phyloP scores from a whole-genome alignment of 2,329 filamentous ascomycete genomes.

The Paecilomyces dactylethromorphus region DNA sequence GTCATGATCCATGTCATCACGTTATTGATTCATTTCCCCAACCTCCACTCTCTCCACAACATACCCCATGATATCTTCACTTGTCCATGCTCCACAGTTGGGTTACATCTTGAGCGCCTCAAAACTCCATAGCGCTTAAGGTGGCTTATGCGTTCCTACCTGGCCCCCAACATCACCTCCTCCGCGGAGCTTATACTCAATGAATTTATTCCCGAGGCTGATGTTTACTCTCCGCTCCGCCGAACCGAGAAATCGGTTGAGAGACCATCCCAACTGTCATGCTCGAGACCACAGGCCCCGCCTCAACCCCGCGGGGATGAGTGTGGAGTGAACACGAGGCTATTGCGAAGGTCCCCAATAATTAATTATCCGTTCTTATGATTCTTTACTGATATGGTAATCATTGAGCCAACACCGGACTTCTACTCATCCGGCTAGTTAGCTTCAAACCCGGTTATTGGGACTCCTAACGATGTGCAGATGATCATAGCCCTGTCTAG shows the following conservation, averaged over 20 bases:
- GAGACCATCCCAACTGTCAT: no score
- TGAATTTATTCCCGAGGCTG: not conserved
- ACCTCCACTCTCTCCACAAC: not conserved
- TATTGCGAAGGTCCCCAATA: not conserved
- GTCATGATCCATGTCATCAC: not conserved
- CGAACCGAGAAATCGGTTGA: conserved; percentile 6
- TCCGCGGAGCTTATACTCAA: not conserved
- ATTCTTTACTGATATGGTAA: not conserved
- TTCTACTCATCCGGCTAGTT: not conserved
- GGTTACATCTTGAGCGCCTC: not conserved
- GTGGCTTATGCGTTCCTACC: not conserved
- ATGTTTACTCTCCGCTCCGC: conserved; percentile 11
- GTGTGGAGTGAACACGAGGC: not conserved
- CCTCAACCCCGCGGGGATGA: not conserved
- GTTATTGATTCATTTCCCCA: not conserved
- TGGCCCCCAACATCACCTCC: not conserved
- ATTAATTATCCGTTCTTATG: not conserved
- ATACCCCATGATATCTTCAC: not conserved
- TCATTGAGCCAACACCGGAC: not conserved
- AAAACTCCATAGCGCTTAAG: not conserved
- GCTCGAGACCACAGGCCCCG: not conserved
- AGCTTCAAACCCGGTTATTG: not conserved
- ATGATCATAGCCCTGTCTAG: not conserved
- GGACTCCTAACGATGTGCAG: not conserved
- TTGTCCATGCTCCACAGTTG: not conserved